Conservation (phyloP, 495 filamentous ascomycete genomes). For the Penicillium argentinense region DNA sequence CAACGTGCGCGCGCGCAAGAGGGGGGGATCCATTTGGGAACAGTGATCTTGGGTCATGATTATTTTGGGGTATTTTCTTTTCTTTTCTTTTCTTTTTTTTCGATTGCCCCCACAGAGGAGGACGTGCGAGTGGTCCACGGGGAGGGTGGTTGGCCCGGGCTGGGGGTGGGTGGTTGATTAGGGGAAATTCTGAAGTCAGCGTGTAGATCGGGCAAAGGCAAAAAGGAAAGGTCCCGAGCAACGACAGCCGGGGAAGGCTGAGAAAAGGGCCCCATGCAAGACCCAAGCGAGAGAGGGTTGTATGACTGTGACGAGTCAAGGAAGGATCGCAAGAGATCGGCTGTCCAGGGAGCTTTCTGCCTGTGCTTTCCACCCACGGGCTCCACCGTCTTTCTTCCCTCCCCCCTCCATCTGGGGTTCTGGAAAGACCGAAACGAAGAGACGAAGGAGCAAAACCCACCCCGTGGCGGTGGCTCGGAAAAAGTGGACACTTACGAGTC, state of each 20-base stretch:
- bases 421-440: conserved; percentile 27
- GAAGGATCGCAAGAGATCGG: conserved; percentile 6
- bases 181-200: conserved; percentile 7
- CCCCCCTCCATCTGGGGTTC: conserved; percentile 28
- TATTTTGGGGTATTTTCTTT: background rate
- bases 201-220: conserved; percentile 13
- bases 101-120: conserved; percentile 6
- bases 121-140: conserved; percentile 16
- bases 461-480: conserved; percentile 31
- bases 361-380: background rate
- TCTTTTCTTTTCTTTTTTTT: background rate
- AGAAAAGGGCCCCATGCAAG: conserved; percentile 7
- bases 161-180: background rate
- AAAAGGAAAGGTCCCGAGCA: conserved; percentile 6
- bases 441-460: conserved; percentile 19
- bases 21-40: conserved; percentile 13
- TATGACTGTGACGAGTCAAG: conserved; percentile 21
- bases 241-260: background rate
- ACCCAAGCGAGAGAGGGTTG: conserved; percentile 13
- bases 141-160: conserved; percentile 1
- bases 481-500: conserved; percentile 14
- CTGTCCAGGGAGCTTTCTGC: no score
- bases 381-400: conserved; percentile 1
- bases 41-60: conserved; percentile 7
- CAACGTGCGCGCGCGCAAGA: conserved; percentile 12